A percentile compares a stretch with the other conserved stretches of the same genome.
Conservation (phyloP, 1,284 basidiomycete genomes). For the Crucibulum parvulum region DNA sequence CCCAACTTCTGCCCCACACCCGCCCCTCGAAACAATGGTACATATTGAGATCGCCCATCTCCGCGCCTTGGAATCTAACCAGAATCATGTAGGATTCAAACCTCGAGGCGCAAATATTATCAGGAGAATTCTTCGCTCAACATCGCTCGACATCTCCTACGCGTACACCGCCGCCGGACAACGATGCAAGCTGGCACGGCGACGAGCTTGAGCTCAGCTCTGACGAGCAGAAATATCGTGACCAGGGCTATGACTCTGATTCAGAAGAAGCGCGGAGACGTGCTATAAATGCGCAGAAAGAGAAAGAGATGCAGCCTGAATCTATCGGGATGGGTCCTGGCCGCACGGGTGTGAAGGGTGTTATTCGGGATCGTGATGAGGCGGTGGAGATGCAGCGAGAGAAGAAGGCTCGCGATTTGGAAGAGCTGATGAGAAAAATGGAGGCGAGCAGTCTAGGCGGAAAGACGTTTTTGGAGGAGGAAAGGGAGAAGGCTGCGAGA, state of each 20-base stretch:
- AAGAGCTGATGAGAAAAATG: constrained; percentile 59
- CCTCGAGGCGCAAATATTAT: constrained; percentile 80
- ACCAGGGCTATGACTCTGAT: constrained; percentile 53
- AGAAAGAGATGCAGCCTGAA: constrained; percentile 35
- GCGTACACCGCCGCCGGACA: constrained; percentile 51
- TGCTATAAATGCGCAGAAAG: constrained; percentile 24
- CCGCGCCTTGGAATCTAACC: background rate
- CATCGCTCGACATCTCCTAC: constrained; percentile 61
- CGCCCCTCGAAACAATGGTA: background rate
- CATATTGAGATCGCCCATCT: background rate
- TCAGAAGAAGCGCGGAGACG: constrained; percentile 47
- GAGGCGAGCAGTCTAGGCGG: constrained; percentile 68
- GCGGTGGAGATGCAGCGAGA: constrained; percentile 59
- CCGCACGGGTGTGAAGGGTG: constrained; percentile 84
- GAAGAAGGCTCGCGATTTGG: constrained; percentile 54
- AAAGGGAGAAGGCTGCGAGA: constrained; percentile 54
- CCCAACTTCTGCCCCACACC: background rate
- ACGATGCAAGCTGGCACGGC: constrained; percentile 52
- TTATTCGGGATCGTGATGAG: constrained; percentile 79
- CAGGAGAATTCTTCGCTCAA: constrained; percentile 75
- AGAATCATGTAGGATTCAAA: constrained; percentile 46
- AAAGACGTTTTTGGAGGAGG: constrained; percentile 76
- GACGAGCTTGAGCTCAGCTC: constrained; percentile 44
- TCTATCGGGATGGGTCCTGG: constrained; percentile 86
- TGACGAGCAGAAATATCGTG: constrained; percentile 29